A percentile compares a stretch with the other conserved stretches of the same genome.
phyloP scores from a whole-genome alignment of 805 yeast species.

The Metschnikowia reukaufii region DNA sequence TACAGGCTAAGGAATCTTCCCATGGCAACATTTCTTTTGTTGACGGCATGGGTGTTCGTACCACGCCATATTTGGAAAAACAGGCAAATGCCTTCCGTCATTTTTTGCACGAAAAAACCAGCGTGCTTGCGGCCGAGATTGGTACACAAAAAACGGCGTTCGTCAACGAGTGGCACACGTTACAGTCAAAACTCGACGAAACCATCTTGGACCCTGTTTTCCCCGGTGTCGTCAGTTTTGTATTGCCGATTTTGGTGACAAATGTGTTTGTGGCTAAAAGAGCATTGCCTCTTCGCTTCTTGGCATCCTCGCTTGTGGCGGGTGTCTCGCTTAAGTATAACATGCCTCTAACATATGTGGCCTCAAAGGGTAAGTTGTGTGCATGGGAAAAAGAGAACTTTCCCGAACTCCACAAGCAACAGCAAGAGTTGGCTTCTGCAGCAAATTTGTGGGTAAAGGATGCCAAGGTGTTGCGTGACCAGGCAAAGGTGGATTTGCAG shows the following conservation, averaged over 20 bases:
- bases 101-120: slow-evolving; percentile 37
- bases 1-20: slow-evolving; percentile 39
- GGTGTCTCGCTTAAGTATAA: slow-evolving; percentile 40
- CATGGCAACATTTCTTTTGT: slow-evolving; percentile 43
- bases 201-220: slow-evolving; percentile 53
- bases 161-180: slow-evolving; percentile 39
- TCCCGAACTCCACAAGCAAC: slow-evolving; percentile 35
- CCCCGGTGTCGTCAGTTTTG: slow-evolving; percentile 53
- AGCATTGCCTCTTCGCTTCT: slow-evolving; percentile 49
- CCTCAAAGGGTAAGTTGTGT: slow-evolving; percentile 19
- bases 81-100: slow-evolving; percentile 42
- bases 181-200: slow-evolving; percentile 31
- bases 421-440: slow-evolving; percentile 19
- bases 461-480: slow-evolving; percentile 10
- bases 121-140: slow-evolving; percentile 43
- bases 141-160: slow-evolving; percentile 48
- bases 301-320: slow-evolving; percentile 53
- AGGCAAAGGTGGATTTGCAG: slow-evolving; percentile 18
- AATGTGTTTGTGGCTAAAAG: slow-evolving; percentile 52
- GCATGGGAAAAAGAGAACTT: slow-evolving; percentile 28
- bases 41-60: slow-evolving; percentile 55
- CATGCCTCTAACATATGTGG: slow-evolving; percentile 43
- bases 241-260: slow-evolving; percentile 57
- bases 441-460: slow-evolving; percentile 14
- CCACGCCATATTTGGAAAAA: slow-evolving; percentile 48